phyloP scores from a whole-genome alignment of 1,139 yeast species.

The Yamadazyma membranifaciens region DNA sequence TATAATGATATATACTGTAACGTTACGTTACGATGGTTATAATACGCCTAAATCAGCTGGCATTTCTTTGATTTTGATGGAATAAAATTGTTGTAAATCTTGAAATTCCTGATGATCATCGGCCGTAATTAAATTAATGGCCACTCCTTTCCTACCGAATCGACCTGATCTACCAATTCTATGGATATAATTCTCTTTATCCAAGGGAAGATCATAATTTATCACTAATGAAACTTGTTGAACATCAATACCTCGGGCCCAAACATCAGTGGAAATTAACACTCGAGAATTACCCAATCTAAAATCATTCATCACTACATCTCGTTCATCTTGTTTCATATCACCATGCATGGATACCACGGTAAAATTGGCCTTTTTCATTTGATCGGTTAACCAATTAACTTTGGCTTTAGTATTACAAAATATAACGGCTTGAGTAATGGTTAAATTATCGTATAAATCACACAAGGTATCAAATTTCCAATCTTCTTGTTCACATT shows the following conservation, averaged over 20 bases:
- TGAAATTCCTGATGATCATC: conserved; percentile 60
- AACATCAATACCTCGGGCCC: conserved; percentile 98
- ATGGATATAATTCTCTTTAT: conserved; percentile 87
- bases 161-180: conserved; percentile 95
- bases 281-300: conserved; percentile 78
- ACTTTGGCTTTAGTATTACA: conserved; percentile 92
- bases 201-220: conserved; percentile 85
- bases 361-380: conserved; percentile 78
- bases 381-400: conserved; percentile 82
- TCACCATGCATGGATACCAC: conserved; percentile 97
- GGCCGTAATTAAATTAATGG: conserved; percentile 79
- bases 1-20: too few relatives aligned
- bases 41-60: conserved; percentile 55
- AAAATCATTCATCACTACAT: conserved; percentile 83
- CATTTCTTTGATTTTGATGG: conserved; percentile 80
- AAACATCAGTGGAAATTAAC: conserved; percentile 89
- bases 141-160: conserved; percentile 94
- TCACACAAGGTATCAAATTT: conserved; percentile 94
- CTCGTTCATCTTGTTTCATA: conserved; percentile 92
- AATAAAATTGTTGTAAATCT: conserved; percentile 76
- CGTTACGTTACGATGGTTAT: background rate
- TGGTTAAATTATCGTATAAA: conserved; percentile 87
- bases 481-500: conserved; percentile 92
- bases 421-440: conserved; percentile 94
- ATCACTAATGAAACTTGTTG: conserved; percentile 96